Conservation (phyloP, 192 early-diverging fungal genomes). For the Dispira parvispora region DNA sequence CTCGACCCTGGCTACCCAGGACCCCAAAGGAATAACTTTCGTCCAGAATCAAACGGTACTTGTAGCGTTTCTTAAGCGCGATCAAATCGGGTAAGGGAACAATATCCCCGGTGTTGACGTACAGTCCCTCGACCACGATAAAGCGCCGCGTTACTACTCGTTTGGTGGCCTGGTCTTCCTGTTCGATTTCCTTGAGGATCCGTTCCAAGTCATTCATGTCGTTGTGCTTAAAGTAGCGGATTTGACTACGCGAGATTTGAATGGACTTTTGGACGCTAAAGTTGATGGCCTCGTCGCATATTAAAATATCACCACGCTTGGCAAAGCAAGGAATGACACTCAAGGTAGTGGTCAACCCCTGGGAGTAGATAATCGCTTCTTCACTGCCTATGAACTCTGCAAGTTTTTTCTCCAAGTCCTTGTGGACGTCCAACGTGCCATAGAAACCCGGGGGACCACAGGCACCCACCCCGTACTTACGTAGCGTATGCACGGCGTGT, state of each 20-base stretch:
- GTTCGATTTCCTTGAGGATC: slow-evolving; percentile 55
- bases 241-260: slow-evolving; percentile 72
- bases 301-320: slow-evolving; percentile 90
- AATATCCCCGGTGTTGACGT: slow-evolving; percentile 75
- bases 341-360: slow-evolving; percentile 83
- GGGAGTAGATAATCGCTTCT: slow-evolving; percentile 82
- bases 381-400: slow-evolving; percentile 74
- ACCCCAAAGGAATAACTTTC: slow-evolving; percentile 82
- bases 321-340: slow-evolving; percentile 89
- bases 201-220: slow-evolving; percentile 89
- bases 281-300: slow-evolving; percentile 79
- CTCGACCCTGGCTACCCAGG: slow-evolving; percentile 70
- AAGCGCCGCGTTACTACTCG: slow-evolving; percentile 74
- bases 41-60: slow-evolving; percentile 90
- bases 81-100: slow-evolving; percentile 63
- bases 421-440: slow-evolving; percentile 89
- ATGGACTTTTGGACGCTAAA: slow-evolving; percentile 84
- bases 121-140: slow-evolving; percentile 87
- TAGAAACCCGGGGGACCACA: slow-evolving; percentile 95
- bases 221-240: slow-evolving; percentile 91
- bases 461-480: slow-evolving; percentile 88
- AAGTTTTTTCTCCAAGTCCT: slow-evolving; percentile 75
- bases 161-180: slow-evolving; percentile 55
- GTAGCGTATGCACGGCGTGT: slow-evolving; percentile 65
- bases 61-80: slow-evolving; percentile 85